Conservation (phyloP, 768 basidiomycete genomes). For the Termitomyces heimii region DNA sequence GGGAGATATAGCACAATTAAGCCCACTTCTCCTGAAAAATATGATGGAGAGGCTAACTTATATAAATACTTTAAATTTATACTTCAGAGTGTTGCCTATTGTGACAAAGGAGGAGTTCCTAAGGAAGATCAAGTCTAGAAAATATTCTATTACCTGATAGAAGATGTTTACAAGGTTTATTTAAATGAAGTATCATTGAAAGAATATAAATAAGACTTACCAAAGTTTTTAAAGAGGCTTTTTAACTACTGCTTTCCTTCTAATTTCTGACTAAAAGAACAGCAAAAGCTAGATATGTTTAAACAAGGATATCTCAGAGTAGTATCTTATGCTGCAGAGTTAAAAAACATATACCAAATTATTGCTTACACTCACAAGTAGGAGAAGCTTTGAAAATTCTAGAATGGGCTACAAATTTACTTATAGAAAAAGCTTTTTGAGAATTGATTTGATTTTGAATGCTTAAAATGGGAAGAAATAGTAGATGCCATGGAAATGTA, state of each 20-base stretch:
- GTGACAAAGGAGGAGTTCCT: neutral
- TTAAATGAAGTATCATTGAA: neutral
- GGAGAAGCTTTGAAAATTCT: neutral
- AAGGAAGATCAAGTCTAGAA: neutral
- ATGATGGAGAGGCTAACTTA: neutral
- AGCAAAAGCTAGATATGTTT: neutral
- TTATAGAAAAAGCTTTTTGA: neutral
- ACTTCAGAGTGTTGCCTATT: neutral
- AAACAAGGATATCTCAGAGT: neutral
- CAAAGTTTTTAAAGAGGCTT: neutral
- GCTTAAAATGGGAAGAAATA: neutral
- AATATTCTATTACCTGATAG: neutral
- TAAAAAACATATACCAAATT: neutral
- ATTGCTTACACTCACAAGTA: neutral
- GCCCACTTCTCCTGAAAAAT: neutral
- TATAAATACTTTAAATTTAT: neutral
- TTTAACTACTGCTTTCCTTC: neutral
- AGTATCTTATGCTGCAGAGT: neutral
- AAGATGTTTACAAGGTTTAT: neutral
- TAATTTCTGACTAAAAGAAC: neutral
- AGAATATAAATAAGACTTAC: neutral
- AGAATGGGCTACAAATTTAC: neutral
- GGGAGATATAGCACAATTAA: neutral
- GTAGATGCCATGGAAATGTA: neutral
- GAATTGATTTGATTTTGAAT: neutral